These are phyloP conservation scores for Stephanocyclus meneghinianus DNA, from an alignment of 352 stramenopile genomes.

Conservation along the genomic window DNA sequence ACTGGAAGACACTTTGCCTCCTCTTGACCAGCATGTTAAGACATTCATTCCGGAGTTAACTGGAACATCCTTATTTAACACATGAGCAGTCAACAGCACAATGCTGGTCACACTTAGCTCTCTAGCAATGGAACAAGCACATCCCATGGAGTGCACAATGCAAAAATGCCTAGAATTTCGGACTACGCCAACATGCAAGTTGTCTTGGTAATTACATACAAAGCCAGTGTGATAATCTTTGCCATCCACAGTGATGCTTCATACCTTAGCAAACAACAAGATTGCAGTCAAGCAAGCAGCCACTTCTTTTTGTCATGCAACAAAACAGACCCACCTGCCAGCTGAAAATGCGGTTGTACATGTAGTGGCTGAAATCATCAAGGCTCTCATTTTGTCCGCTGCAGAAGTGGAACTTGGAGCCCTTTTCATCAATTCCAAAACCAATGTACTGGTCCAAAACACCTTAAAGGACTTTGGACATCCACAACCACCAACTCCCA, in stretches of 20 bases:
- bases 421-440: not conserved
- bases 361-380: not conserved
- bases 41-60: not conserved
- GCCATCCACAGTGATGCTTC: not conserved
- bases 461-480: too few relatives aligned
- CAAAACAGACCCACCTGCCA: not conserved
- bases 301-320: not conserved
- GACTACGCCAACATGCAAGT: not conserved
- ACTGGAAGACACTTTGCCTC: not conserved
- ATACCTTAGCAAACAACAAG: not conserved
- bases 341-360: not conserved
- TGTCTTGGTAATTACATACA: not conserved
- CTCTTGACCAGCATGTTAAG: not conserved
- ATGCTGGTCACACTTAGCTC: not conserved
- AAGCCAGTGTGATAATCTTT: too few relatives aligned
- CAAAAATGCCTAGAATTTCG: not conserved
- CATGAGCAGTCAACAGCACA: too few relatives aligned
- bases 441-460: not conserved
- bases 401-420: not conserved
- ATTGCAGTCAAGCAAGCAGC: not conserved
- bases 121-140: not conserved
- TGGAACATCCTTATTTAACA: too few relatives aligned
- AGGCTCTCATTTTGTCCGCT: constrained; percentile 1
- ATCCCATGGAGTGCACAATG: constrained; percentile 3
- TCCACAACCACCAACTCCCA: too few relatives aligned